phyloP scores from a whole-genome alignment of 2,329 filamentous ascomycete species.

The Calycina herbarum region DNA sequence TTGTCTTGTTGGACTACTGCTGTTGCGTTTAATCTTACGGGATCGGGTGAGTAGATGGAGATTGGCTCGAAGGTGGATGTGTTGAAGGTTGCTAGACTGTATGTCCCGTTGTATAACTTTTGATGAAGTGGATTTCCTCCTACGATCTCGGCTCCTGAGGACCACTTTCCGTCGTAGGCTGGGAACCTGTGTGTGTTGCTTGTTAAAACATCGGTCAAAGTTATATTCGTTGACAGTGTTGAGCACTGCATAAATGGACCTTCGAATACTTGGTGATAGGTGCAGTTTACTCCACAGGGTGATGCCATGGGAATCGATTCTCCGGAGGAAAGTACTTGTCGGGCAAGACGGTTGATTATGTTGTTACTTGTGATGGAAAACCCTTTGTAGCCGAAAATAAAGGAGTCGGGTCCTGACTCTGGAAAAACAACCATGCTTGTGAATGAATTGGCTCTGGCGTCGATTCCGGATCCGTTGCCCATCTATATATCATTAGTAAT shows the following conservation, averaged over 20 bases:
- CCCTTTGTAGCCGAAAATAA: not conserved
- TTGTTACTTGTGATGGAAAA: not conserved
- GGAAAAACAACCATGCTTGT: not conserved
- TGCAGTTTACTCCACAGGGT: slow-evolving; percentile 27
- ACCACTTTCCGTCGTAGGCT: not conserved
- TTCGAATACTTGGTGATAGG: slow-evolving; percentile 24
- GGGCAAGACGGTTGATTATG: slow-evolving; percentile 20
- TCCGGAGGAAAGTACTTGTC: slow-evolving; percentile 24
- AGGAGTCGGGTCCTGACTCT: not conserved
- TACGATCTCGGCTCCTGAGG: not conserved
- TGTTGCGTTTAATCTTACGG: not conserved
- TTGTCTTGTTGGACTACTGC: slow-evolving; percentile 9
- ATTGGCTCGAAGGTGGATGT: not conserved
- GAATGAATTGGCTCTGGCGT: slow-evolving; percentile 22
- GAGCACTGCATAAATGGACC: slow-evolving; percentile 8
- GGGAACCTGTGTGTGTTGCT: not conserved
- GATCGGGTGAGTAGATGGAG: not conserved
- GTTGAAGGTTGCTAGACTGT: not conserved
- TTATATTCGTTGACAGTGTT: not conserved
- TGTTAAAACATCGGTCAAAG: not conserved
- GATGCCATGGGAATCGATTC: slow-evolving; percentile 19
- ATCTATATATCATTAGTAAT: slow-evolving; percentile 20
- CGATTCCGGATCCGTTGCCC: slow-evolving; percentile 26
- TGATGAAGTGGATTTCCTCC: not conserved
- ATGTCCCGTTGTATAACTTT: not conserved